A percentile compares a stretch with the other conserved stretches of the same genome.
Conservation (phyloP, 352 stramenopile species). For the Phytophthora foliorum region DNA sequence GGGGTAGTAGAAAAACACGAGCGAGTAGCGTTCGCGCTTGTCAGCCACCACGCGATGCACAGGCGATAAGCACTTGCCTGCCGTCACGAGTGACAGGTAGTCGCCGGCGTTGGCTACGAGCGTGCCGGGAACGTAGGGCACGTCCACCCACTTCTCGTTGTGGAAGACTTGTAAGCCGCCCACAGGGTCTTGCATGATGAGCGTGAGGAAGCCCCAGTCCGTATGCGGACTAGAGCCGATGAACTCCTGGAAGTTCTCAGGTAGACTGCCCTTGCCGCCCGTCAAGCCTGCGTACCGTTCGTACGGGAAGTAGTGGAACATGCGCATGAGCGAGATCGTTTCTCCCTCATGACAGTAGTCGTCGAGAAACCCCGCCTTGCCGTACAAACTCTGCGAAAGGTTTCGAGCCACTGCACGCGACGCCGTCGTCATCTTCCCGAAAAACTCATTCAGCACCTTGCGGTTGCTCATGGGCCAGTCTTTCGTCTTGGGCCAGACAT, state of each 20-base stretch:
- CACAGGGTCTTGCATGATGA: slow-evolving; percentile 84
- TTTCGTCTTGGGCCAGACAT: slow-evolving; percentile 67
- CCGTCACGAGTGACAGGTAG: slow-evolving; percentile 82
- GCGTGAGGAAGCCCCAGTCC: slow-evolving; percentile 87
- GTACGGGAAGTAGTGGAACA: slow-evolving; percentile 91
- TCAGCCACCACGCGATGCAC: slow-evolving; percentile 81
- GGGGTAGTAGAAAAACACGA: slow-evolving; percentile 90
- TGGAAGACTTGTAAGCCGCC: slow-evolving; percentile 81
- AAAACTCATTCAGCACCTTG: slow-evolving; percentile 66
- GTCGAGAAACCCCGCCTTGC: slow-evolving; percentile 60
- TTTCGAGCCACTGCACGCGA: slow-evolving; percentile 60
- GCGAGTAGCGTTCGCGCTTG: slow-evolving; percentile 80
- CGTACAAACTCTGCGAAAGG: slow-evolving; percentile 66
- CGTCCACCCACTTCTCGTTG: slow-evolving; percentile 75
- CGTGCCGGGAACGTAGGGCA: slow-evolving; percentile 77
- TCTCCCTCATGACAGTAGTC: slow-evolving; percentile 69
- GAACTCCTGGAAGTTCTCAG: slow-evolving; percentile 65
- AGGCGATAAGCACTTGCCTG: slow-evolving; percentile 69
- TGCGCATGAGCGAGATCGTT: slow-evolving; percentile 88
- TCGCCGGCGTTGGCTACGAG: slow-evolving; percentile 85
- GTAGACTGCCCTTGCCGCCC: slow-evolving; percentile 22
- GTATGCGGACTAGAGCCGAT: slow-evolving; percentile 88
- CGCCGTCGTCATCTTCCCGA: slow-evolving; percentile 57
- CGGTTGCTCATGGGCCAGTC: slow-evolving; percentile 49
- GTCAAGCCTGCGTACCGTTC: slow-evolving; percentile 52